phyloP scores from a whole-genome alignment of 176 grass and related monocot genomes.

The Alloteropsis semialata region DNA sequence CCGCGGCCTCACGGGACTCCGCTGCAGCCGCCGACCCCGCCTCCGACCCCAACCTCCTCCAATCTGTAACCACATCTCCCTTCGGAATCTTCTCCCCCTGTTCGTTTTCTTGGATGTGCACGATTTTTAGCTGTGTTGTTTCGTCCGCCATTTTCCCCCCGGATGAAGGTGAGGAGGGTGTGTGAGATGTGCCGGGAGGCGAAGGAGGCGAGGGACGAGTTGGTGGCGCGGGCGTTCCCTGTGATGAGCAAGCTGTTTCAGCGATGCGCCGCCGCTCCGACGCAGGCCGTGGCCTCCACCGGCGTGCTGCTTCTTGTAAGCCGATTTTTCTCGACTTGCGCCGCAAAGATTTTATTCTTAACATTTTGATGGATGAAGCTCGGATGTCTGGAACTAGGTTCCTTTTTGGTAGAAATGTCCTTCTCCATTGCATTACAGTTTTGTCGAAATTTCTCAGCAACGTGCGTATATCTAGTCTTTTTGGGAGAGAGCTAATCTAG shows the following conservation, averaged over 20 bases:
- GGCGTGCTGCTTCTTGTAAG: slow-evolving; percentile 75
- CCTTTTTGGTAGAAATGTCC: not conserved
- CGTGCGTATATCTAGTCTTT: not conserved
- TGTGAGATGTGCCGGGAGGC: slow-evolving; percentile 65
- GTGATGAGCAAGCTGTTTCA: slow-evolving; percentile 95
- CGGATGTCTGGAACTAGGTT: not conserved
- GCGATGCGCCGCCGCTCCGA: slow-evolving; percentile 58
- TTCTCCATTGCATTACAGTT: not conserved
- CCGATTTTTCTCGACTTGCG: not conserved
- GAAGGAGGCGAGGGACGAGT: slow-evolving; percentile 56
- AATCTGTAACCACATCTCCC: slow-evolving; percentile 56
- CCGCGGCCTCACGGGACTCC: slow-evolving; percentile 75
- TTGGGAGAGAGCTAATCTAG: not conserved
- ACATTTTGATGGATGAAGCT: not conserved
- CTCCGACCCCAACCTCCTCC: slow-evolving; percentile 76
- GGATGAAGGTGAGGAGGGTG: slow-evolving; percentile 66
- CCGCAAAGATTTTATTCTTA: not conserved
- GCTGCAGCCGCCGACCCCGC: slow-evolving; percentile 59
- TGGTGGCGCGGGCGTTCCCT: slow-evolving; percentile 78
- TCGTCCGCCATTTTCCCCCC: not conserved
- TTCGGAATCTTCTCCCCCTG: not conserved
- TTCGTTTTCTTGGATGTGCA: not conserved
- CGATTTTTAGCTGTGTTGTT: not conserved
- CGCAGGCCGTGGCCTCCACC: slow-evolving; percentile 68
- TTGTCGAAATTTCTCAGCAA: not conserved